Base-by-base conservation (phyloP, 1,284 basidiomycete species). In the Mycena sp. region DNA sequence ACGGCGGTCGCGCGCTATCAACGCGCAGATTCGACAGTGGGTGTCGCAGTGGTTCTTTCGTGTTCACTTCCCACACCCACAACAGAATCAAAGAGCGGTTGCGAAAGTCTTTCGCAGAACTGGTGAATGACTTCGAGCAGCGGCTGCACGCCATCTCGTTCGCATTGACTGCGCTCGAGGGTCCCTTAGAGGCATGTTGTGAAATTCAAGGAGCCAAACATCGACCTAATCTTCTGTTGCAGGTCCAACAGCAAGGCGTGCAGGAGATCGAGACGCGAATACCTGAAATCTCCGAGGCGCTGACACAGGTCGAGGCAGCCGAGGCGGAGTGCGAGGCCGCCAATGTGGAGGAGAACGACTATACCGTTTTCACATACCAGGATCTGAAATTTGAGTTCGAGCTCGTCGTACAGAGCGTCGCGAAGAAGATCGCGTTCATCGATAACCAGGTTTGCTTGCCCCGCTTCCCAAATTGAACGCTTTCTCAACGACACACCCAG, bases 331-430 rank as follows among this genome's bases (percentile, higher is more conserved):
- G 96, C 74, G 79, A 80, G 4, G 88, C 90, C n/a, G 96, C 96
- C 19, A 98, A 96, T 70, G 92, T 98, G 3, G 97, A 98, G 73
- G 97, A 98, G 77, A 98, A 98, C 75, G 96, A 98, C 75, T 94
- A 98, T 73, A 98, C 96, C 0, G 88, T 97, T 16, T 93, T 96
- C 72, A 96, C 93, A 1, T 87, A 86, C 68, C 93, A 96, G 74
- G 97, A 99, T 76, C 84, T 99, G 23, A 88, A 90, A 63, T 98
- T 96, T 70, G 97, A 99, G 78, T 84, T 96, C 2, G 91, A 93
- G 73, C 83, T 96, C 14, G 85, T 98, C 11, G 85, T 88, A 52
- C 92, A 92, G 67, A 92, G 89, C 44, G 86, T 98, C 25, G 85
- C 85, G 29, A 95, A 96, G 84, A 96, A 98, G 83, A 89, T 96